Evolutionary conservation across 73 alveolate genomes (phyloP), one percentile per base, ranked within the genome.

Genomic region (Paramecium caudatum): DNA sequence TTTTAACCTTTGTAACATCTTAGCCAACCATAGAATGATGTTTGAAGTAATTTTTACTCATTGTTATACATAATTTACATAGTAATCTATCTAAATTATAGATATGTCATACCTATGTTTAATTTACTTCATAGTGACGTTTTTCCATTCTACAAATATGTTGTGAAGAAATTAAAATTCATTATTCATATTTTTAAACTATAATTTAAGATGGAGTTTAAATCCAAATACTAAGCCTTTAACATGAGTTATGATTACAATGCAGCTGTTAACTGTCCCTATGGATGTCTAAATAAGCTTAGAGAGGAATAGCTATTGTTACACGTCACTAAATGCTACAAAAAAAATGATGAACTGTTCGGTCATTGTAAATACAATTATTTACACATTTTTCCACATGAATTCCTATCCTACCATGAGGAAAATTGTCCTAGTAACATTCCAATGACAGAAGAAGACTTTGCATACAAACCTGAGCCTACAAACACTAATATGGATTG

Each of bases 291-390:
- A 55, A 23, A 27, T 27, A 55, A 55, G 17, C 37, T 55, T 5
- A 43, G 23, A 19, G 80, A 55, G 30, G 80, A 55, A 55, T 55
- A 55, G 30, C 30, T 55, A 21, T 23, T 55, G 17, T 27, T 55
- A 9, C 80, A 55, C 30, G 80, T 55, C 23, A 55, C 80, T 0
- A 55, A 55, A 55, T 55, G 80, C n/a, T 55, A 43, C 46, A 55
- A 23, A 25, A 10, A 55, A 55, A 43, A 55, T 21, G 80, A 55
- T 23, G 23, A 37, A 55, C 80, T 55, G 23, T 55, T 23, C 30
- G 80, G 80, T 55, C 80, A 55, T 55, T 55, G 80, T 43, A 55
- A 55, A 55, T 55, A 55, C 12, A 55, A 55, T 55, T 55, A 55
- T 55, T 43, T 55, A 16, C 80, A 55, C 1, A 55, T 55, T 55